A percentile compares a stretch with the other conserved stretches of the same genome.
These are phyloP conservation scores for Backusella sp. DNA, from an alignment of 192 early-diverging fungal genomes.

Conservation along the genomic window DNA sequence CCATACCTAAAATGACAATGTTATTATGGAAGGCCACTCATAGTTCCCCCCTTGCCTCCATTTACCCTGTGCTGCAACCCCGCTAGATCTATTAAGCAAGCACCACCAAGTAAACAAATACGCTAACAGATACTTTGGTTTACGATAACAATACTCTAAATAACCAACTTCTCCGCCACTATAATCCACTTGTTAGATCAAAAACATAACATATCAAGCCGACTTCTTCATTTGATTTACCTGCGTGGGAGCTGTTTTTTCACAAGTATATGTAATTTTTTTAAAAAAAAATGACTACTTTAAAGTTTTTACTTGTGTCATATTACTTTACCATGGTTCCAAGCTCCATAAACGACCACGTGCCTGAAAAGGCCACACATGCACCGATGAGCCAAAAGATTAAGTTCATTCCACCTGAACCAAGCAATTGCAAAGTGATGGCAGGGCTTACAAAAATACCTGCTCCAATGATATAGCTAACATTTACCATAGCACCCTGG, in stretches of 20 bases:
- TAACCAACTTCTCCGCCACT: constrained; percentile 33
- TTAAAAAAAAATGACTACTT: not conserved
- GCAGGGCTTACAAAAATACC: constrained; percentile 34
- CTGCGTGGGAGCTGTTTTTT: constrained; percentile 18
- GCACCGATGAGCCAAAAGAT: constrained; percentile 29
- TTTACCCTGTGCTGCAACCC: constrained; percentile 14
- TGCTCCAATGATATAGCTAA: constrained; percentile 32
- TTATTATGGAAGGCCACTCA: not conserved
- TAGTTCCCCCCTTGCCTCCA: not conserved
- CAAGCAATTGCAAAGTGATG: constrained; percentile 21
- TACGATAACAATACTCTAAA: constrained; percentile 25
- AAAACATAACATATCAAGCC: not conserved
- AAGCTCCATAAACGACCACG: constrained; percentile 26
- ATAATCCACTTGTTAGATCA: not conserved
- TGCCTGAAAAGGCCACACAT: constrained; percentile 14
- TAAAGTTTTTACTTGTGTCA: not conserved
- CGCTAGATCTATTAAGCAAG: constrained; percentile 23
- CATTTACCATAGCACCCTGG: constrained; percentile 31
- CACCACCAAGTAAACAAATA: constrained; percentile 25
- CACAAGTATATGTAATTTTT: not conserved
- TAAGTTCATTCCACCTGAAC: constrained; percentile 35
- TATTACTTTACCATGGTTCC: constrained; percentile 32
- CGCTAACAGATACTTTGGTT: constrained; percentile 21
- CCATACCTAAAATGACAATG: constrained; percentile 14
- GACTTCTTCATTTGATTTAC: not conserved